Conservation (phyloP, 164 flowering plant genomes). For the Macadamia integrifolia region DNA sequence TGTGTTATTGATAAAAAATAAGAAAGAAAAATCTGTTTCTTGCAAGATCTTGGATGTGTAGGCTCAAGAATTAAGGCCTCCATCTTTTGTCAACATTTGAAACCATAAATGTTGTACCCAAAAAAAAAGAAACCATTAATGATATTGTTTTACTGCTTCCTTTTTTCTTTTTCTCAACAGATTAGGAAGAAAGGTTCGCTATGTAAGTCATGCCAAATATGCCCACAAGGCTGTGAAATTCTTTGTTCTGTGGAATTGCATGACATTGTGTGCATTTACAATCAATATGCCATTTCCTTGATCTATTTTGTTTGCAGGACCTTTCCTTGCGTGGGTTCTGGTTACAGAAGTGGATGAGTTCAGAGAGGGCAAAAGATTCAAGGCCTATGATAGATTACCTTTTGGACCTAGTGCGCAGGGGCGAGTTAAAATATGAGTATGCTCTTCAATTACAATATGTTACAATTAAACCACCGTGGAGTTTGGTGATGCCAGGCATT, state of each 20-base stretch:
- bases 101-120: too few relatives aligned
- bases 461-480: background rate
- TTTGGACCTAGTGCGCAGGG: constrained; percentile 47
- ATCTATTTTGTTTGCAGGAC: constrained; percentile 48
- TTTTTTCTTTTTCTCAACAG: too few relatives aligned
- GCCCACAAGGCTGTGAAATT: too few relatives aligned
- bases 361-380: constrained; percentile 62
- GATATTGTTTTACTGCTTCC: too few relatives aligned
- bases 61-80: background rate
- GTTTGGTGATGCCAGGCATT: background rate
- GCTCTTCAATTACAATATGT: constrained; percentile 13
- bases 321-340: constrained; percentile 89
- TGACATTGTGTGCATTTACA: background rate
- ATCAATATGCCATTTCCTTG: background rate
- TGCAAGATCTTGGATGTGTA: background rate
- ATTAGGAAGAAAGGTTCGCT: too few relatives aligned
- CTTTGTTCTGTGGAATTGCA: too few relatives aligned
- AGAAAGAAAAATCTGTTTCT: background rate
- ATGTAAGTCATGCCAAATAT: too few relatives aligned
- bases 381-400: constrained; percentile 80
- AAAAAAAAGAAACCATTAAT: too few relatives aligned
- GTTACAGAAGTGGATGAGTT: constrained; percentile 81
- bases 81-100: background rate
- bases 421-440: constrained; percentile 83
- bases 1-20: too few relatives aligned